Conservation (phyloP, 257 asterid genomes). For the Echites panduratus region DNA sequence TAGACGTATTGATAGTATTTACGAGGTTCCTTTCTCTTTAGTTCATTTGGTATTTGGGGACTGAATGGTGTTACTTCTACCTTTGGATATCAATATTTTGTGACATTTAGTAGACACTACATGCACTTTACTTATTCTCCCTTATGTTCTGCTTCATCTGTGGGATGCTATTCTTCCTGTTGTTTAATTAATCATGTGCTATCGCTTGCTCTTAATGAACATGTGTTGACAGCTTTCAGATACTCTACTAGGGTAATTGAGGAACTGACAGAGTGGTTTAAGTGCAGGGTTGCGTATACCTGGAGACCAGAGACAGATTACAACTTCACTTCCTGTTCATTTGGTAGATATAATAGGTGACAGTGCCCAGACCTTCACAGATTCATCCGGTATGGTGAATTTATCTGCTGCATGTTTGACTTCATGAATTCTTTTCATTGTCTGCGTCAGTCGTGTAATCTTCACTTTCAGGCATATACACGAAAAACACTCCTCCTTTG, state of each 20-base stretch:
- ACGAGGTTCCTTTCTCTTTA: too few relatives aligned
- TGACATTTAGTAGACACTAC: too few relatives aligned
- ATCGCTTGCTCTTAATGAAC: too few relatives aligned
- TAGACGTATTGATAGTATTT: too few relatives aligned
- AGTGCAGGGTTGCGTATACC: constrained; percentile 70
- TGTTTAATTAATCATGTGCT: too few relatives aligned
- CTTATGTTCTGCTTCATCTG: too few relatives aligned
- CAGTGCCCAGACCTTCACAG: constrained; percentile 53
- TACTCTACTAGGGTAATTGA: not conserved
- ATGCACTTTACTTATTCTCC: too few relatives aligned
- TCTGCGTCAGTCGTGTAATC: constrained; percentile 6
- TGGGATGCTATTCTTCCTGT: too few relatives aligned
- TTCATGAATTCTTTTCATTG: constrained; percentile 7
- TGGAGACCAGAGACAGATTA: constrained; percentile 72
- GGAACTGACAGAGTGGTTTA: not conserved
- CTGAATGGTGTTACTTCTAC: too few relatives aligned
- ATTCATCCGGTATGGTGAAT: constrained; percentile 56
- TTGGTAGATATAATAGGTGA: constrained; percentile 62
- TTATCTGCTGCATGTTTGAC: constrained; percentile 1
- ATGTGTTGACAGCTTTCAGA: not conserved
- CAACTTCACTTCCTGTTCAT: constrained; percentile 87
- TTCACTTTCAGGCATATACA: constrained; percentile 61
- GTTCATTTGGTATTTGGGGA: too few relatives aligned
- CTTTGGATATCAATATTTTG: too few relatives aligned
- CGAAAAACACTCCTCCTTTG: constrained; percentile 83